Conservation (phyloP, 371 early-diverging fungal genomes). For the Umbelopsis sp. region DNA sequence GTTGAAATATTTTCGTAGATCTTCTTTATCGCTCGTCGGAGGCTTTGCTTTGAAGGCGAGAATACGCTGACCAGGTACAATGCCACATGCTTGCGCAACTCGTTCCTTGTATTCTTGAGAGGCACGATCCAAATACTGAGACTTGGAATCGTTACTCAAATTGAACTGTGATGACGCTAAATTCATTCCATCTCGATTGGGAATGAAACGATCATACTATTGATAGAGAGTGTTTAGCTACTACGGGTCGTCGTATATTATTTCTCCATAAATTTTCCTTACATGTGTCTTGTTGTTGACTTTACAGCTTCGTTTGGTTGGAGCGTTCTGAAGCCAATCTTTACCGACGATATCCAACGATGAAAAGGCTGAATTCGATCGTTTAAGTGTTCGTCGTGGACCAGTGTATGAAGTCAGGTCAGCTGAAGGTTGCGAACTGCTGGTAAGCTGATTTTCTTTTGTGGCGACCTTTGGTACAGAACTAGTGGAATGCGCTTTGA, state of each 20-base stretch:
- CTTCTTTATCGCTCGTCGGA: constrained; percentile 57
- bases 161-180: constrained; percentile 68
- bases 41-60: constrained; percentile 74
- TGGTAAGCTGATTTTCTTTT: constrained; percentile 4
- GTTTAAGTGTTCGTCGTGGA: constrained; percentile 23
- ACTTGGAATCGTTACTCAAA: constrained; percentile 43
- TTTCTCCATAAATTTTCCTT: background rate
- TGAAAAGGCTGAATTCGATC: constrained; percentile 35
- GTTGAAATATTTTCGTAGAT: constrained; percentile 22
- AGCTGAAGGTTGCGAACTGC: constrained; percentile 15
- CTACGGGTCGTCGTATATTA: constrained; percentile 1
- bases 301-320: constrained; percentile 19
- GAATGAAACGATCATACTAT: constrained; percentile 81
- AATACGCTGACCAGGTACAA: constrained; percentile 71
- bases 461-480: background rate
- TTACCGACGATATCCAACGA: constrained; percentile 32
- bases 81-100: constrained; percentile 80
- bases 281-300: constrained; percentile 20
- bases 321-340: constrained; percentile 36
- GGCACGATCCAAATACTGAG: constrained; percentile 46
- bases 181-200: constrained; percentile 65
- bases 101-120: constrained; percentile 70
- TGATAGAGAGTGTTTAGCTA: background rate
- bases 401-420: background rate
- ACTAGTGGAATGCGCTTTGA: constrained; percentile 6